Evolutionary conservation across 2,329 filamentous ascomycete species (phyloP), one percentile per base, ranked within the genome.

Genomic region (Sclerotinia glacialis): DNA sequence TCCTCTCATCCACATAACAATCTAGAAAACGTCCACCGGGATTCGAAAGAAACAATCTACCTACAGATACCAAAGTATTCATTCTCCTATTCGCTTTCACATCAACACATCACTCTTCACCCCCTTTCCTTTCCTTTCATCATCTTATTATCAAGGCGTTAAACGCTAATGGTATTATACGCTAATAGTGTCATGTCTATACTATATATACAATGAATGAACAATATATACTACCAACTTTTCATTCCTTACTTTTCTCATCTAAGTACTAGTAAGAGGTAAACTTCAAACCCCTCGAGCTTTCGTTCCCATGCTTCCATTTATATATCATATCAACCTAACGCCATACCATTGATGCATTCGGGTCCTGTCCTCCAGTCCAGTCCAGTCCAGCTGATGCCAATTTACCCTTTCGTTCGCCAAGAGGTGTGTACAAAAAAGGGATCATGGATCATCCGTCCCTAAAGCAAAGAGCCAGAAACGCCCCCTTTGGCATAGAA

Each of bases 391-490:
- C 55, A 42, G 26, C 3, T 44, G 40, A 21, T n/a, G 28, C 40
- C 40, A 53, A 31, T 34, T 18, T 31, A n/a, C 40, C 26, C 18
- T 46, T 58, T 16, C 23, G 44, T 53, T 54, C 52, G 52, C 52
- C 52, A 54, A 54, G 8, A 31, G 34, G 21, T 58, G 55, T 58
- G 55, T 58, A 58, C 55, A 58, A 44, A 46, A 58, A 46, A 58
- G n/a, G 37, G 40, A 58, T 18, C 18, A 31, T 26, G 49, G 37
- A 58, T 44, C 18, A 14, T 58, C 23, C 40, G 8, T 46, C 55
- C 55, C 40, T n/a, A 46, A 31, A 58, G 55, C 55, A 58, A 58
- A 28, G 26, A 58, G 55, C 55, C 55, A 58, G 55, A 58, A 58
- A 58, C 55, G 55, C 55, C 40, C 55, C 18, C 31, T 58, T 28